Evolutionary conservation across 352 stramenopile species (phyloP).

Genomic region (Halophytophthora batemanensis): DNA sequence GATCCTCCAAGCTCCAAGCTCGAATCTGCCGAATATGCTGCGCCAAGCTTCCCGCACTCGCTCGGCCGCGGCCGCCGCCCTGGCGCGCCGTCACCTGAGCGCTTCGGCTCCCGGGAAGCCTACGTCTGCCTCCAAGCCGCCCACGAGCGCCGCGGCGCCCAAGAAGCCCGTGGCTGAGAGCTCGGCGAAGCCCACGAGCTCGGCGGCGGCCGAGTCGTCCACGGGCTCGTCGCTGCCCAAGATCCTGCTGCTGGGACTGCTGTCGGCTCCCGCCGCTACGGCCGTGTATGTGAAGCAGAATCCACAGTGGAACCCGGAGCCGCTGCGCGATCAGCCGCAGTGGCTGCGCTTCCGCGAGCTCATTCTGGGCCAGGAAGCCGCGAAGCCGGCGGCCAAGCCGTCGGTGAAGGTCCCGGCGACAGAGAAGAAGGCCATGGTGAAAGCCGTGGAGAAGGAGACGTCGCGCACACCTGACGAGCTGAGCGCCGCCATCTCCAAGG

Average conservation of each 20-base stretch:
- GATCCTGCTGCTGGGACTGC: slow-evolving; percentile 43
- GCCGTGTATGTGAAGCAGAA: slow-evolving; percentile 77
- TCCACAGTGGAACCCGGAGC: slow-evolving; percentile 70
- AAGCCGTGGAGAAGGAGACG: slow-evolving; percentile 16
- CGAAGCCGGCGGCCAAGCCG: neutral
- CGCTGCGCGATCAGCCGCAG: slow-evolving; percentile 52
- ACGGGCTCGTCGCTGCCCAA: slow-evolving; percentile 43
- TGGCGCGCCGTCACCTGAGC: slow-evolving; percentile 15
- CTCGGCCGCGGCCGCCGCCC: slow-evolving; percentile 11
- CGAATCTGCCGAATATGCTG: slow-evolving; percentile 22
- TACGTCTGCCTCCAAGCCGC: slow-evolving; percentile 1
- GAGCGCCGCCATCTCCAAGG: slow-evolving; percentile 46
- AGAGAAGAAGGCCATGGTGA: slow-evolving; percentile 6
- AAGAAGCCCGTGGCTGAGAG: too few relatives aligned
- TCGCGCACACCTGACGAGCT: slow-evolving; percentile 42
- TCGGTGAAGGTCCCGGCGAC: too few relatives aligned
- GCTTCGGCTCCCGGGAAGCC: slow-evolving; percentile 18
- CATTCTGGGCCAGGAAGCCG: slow-evolving; percentile 42
- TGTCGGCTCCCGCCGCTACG: slow-evolving; percentile 47
- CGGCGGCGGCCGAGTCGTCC: slow-evolving; percentile 28
- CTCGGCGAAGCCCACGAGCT: too few relatives aligned
- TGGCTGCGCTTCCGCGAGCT: slow-evolving; percentile 78
- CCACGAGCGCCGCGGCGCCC: slow-evolving; percentile 1
- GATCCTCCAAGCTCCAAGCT: too few relatives aligned
- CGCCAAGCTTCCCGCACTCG: slow-evolving; percentile 22